These are phyloP conservation scores for Oemleria cerasiformis DNA, from an alignment of 306 rosid genomes.

Conservation along the genomic window DNA sequence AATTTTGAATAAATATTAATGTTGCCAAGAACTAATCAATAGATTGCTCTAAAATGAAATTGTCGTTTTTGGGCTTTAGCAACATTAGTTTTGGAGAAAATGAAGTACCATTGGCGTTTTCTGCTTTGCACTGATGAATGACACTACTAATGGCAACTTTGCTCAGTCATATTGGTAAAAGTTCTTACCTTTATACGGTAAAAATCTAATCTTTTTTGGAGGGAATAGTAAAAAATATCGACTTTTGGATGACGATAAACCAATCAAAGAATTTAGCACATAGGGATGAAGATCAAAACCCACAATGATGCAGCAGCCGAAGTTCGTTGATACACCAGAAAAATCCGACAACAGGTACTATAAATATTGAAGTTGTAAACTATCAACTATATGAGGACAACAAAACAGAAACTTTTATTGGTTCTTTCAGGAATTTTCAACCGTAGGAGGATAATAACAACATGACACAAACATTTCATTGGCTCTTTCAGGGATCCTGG, in stretches of 20 bases:
- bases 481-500: slow-evolving; percentile 29
- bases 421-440: not conserved
- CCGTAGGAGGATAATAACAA: no score
- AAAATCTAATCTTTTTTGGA: no score
- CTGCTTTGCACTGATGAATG: not conserved
- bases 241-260: no score
- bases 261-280: slow-evolving; percentile 29
- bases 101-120: no score
- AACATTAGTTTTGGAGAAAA: no score
- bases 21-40: no score
- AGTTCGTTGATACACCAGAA: not conserved
- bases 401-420: not conserved
- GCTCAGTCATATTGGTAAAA: slow-evolving; percentile 9
- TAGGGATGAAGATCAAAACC: not conserved
- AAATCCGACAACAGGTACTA: slow-evolving; percentile 4
- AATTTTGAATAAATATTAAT: no score
- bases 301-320: not conserved
- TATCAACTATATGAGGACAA: slow-evolving; percentile 16
- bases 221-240: not conserved
- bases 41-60: no score
- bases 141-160: not conserved
- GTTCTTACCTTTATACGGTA: not conserved
- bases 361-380: slow-evolving; percentile 17
- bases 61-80: no score
- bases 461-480: not conserved